Base-by-base conservation (phyloP, 2,329 filamentous ascomycete genomes). In the Pseudocercospora vitis region DNA sequence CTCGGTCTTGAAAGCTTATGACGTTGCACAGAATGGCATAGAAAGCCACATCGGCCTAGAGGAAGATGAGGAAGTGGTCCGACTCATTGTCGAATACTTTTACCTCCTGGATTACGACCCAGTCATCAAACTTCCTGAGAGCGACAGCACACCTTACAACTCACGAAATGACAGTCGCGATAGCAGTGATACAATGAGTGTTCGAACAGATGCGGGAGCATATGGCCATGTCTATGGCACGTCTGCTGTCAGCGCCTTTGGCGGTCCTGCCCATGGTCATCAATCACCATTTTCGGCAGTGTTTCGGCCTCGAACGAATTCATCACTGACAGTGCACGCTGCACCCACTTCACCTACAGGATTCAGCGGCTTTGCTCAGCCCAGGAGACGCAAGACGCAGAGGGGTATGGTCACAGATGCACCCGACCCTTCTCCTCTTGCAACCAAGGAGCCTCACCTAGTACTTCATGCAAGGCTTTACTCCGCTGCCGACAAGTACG, bases 61-160 rank as follows among this genome's bases (percentile, higher is more conserved):
- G n/a, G 60, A 64, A 21, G 62, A 66, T 18, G 59, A 63, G 6
- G 63, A 63, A 47, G 49, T 65, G 24, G 56, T 65, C 18, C 29
- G 58, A n/a, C 52, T 63, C 2, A 39, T 65, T 4, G 48, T 65
- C 31, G 62, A 65, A 39, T 63, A 65, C 50, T 57, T 65, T 24
- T 66, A 64, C 47, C 47, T 62, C 8, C 58, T 65, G 7, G 61
- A 65, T 55, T 65, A 64, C 48, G 55, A 61, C 7, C 58, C 64
- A 16, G 18, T 56, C 50, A 31, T 53, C 29, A 33, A 14, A n/a
- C 7, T 35, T n/a, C 49, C 50, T 16, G 48, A 52, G 32, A 33
- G 28, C 23, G 23, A 45, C 5, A 48, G 48, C 21, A 23, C 29
- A 21, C 16, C 14, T 6, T 42, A 52, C 42, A 32, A 18, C 6